Evolutionary conservation across 2,329 filamentous ascomycete species (phyloP).

Genomic region (Exophiala spinifera): DNA sequence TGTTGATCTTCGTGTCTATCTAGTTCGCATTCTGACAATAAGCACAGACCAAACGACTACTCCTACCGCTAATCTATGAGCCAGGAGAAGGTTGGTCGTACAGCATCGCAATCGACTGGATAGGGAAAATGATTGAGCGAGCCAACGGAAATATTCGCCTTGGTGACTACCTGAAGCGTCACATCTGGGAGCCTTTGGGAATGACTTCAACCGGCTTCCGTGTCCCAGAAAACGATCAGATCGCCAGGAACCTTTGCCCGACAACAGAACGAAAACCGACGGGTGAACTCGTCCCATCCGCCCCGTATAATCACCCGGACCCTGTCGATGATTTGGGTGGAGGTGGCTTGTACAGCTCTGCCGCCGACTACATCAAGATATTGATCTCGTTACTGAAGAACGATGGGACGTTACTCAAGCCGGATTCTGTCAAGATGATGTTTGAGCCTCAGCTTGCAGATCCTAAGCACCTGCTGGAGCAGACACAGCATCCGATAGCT

Average conservation of each 20-base stretch:
- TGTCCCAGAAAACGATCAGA: constrained; percentile 6
- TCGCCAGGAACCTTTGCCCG: constrained; percentile 26
- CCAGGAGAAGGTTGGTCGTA: constrained; percentile 54
- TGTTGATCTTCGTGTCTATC: neutral
- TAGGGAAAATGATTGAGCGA: constrained; percentile 47
- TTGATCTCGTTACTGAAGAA: constrained; percentile 33
- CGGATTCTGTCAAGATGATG: constrained; percentile 26
- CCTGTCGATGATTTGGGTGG: constrained; percentile 45
- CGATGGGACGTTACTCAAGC: constrained; percentile 33
- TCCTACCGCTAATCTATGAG: constrained; percentile 32
- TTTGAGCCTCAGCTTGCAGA: constrained; percentile 22
- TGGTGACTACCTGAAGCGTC: constrained; percentile 43
- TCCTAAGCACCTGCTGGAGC: constrained; percentile 1
- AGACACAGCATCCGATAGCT: neutral
- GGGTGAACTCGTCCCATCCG: constrained; percentile 36
- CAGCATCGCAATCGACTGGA: constrained; percentile 52
- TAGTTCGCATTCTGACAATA: neutral
- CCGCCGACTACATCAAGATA: constrained; percentile 33
- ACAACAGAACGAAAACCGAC: constrained; percentile 41
- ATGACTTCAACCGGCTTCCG: constrained; percentile 33
- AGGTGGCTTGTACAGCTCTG: constrained; percentile 41
- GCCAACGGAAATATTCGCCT: constrained; percentile 42
- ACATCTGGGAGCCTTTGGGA: constrained; percentile 47
- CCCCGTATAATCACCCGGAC: constrained; percentile 40
- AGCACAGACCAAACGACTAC: neutral